A percentile compares a stretch with the other conserved stretches of the same genome.
Conservation (phyloP, 768 basidiomycete species). For the Termitomyces sp. region DNA sequence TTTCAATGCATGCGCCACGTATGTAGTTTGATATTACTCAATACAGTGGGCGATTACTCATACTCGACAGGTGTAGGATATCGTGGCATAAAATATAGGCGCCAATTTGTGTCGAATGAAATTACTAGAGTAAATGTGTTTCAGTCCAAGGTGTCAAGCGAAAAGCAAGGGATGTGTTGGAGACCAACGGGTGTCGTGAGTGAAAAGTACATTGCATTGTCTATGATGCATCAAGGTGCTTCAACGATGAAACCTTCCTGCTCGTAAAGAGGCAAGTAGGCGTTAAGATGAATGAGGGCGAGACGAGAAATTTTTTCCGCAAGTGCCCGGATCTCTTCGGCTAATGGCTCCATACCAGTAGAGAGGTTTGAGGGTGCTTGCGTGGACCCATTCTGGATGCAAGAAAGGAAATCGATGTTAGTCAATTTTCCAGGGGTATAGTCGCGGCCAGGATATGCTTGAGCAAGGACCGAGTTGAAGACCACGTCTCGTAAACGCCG, state of each 20-base stretch:
- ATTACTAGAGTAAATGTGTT: not conserved
- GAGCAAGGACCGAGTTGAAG: constrained; percentile 51
- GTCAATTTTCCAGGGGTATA: constrained; percentile 24
- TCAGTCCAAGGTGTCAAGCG: not conserved
- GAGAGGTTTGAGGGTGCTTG: constrained; percentile 24
- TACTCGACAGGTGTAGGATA: constrained; percentile 12
- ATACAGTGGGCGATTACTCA: not conserved
- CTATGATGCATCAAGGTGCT: not conserved
- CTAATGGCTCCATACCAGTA: constrained; percentile 68
- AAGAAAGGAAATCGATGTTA: constrained; percentile 20
- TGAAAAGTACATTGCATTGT: constrained; percentile 8
- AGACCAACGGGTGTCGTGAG: not conserved
- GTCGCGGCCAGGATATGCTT: constrained; percentile 44
- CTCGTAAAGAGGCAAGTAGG: constrained; percentile 76
- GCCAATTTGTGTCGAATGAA: constrained; percentile 7
- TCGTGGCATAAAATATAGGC: constrained; percentile 16
- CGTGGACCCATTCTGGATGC: constrained; percentile 11
- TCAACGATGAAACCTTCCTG: constrained; percentile 48
- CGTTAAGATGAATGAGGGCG: constrained; percentile 67
- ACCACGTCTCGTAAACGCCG: constrained; percentile 61
- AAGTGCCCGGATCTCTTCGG: constrained; percentile 63
- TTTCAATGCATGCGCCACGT: constrained; percentile 10
- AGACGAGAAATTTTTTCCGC: constrained; percentile 70
- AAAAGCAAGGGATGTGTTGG: not conserved
- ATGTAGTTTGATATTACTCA: constrained; percentile 3